These are phyloP conservation scores for Malassezia globosa DNA, from an alignment of 1,284 basidiomycete genomes.

Conservation along the genomic window DNA sequence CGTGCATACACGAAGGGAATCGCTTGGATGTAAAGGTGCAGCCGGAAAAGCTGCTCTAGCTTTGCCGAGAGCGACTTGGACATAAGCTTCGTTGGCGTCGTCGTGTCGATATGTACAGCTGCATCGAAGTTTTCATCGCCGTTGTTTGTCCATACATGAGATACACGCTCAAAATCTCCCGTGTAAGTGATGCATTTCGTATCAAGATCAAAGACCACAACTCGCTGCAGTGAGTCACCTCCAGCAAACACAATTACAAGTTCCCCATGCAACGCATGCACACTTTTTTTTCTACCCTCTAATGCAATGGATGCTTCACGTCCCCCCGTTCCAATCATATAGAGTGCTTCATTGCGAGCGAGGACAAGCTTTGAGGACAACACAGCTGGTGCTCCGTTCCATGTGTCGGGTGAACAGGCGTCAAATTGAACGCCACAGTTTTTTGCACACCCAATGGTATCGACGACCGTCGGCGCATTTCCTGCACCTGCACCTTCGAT, in stretches of 20 bases:
- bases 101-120: slow-evolving; percentile 27
- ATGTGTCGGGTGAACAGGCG: neutral
- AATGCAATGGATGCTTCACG: slow-evolving; percentile 69
- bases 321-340: slow-evolving; percentile 70
- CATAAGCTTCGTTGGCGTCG: slow-evolving; percentile 25
- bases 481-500: slow-evolving; percentile 64
- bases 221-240: neutral
- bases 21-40: slow-evolving; percentile 36
- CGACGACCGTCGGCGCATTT: slow-evolving; percentile 58
- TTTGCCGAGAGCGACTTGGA: slow-evolving; percentile 36
- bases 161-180: slow-evolving; percentile 32
- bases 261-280: slow-evolving; percentile 28
- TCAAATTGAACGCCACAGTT: slow-evolving; percentile 59
- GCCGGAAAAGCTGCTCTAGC: slow-evolving; percentile 37
- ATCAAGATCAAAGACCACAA: slow-evolving; percentile 81
- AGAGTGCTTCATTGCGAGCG: slow-evolving; percentile 83
- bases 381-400: neutral
- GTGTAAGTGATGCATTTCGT: slow-evolving; percentile 76
- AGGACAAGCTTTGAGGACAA: slow-evolving; percentile 54
- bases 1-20: slow-evolving; percentile 32
- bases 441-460: slow-evolving; percentile 72
- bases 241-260: slow-evolving; percentile 53
- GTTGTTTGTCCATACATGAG: slow-evolving; percentile 7
- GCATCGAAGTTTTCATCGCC: neutral
- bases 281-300: slow-evolving; percentile 33